Conservation (phyloP, 139 green algal genomes). For the Asterochloris erici region DNA sequence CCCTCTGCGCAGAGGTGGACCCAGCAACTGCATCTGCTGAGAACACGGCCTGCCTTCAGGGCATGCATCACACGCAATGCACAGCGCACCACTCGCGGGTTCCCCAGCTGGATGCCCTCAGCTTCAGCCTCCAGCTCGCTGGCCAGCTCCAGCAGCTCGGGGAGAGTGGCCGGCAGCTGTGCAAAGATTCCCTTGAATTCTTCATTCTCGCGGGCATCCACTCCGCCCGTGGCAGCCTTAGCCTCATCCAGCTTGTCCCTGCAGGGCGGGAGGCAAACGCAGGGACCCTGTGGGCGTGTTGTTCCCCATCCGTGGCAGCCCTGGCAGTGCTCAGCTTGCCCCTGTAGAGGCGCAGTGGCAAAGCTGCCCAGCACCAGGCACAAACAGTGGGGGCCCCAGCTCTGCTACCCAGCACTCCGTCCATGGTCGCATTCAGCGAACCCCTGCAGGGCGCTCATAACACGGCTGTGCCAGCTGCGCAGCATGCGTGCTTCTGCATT, state of each 20-base stretch:
- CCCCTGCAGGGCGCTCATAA: too few relatives aligned
- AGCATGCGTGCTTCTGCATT: too few relatives aligned
- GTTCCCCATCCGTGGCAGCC: too few relatives aligned
- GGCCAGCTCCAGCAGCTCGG: conserved; percentile 26
- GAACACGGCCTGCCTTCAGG: not conserved
- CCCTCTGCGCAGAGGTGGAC: not conserved
- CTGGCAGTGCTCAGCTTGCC: too few relatives aligned
- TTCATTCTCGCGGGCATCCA: not conserved
- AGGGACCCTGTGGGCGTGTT: too few relatives aligned
- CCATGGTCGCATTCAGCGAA: too few relatives aligned
- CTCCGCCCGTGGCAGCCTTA: conserved; percentile 1
- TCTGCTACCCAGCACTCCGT: too few relatives aligned
- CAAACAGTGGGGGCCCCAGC: too few relatives aligned
- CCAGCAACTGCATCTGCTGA: not conserved
- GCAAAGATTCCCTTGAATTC: conserved; percentile 12
- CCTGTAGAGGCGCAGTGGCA: too few relatives aligned
- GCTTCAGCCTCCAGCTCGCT: conserved; percentile 31
- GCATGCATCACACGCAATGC: too few relatives aligned
- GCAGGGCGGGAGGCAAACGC: not conserved
- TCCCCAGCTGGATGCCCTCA: conserved; percentile 61
- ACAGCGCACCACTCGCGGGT: conserved; percentile 60
- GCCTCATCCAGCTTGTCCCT: conserved; percentile 14
- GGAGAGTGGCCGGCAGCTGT: not conserved
- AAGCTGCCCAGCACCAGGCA: too few relatives aligned
- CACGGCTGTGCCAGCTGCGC: too few relatives aligned